Evolutionary conservation across 192 early-diverging fungal genomes (phyloP).

Genomic region (Podila epicladia): DNA sequence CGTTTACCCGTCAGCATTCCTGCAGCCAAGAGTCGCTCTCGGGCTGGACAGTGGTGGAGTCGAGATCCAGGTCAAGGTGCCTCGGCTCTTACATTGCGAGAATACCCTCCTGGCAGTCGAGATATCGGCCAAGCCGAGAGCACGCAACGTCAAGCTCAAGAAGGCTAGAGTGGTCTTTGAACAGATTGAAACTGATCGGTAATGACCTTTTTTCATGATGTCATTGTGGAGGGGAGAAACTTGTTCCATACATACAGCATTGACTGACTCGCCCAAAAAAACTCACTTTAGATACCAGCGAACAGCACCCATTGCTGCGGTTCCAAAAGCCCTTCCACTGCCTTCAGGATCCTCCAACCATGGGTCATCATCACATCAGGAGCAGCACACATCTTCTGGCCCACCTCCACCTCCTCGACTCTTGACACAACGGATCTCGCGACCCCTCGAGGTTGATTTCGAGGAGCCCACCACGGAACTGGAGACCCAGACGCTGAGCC

Average conservation of each 20-base stretch:
- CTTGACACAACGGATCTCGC: conserved; percentile 26
- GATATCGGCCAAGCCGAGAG: conserved; percentile 38
- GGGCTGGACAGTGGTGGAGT: conserved; percentile 46
- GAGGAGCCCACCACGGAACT: conserved; percentile 36
- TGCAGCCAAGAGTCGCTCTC: conserved; percentile 28
- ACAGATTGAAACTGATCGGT: conserved; percentile 49
- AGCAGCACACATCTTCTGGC: neutral
- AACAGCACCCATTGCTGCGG: conserved; percentile 2
- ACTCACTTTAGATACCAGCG: conserved; percentile 22
- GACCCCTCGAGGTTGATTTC: conserved; percentile 35
- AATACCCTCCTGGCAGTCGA: conserved; percentile 42
- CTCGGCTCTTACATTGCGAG: conserved; percentile 36
- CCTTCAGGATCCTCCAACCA: neutral
- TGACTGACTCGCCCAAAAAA: neutral
- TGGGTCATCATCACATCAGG: neutral
- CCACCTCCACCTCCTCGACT: conserved; percentile 40
- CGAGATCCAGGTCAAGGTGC: conserved; percentile 46
- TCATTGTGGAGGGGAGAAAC: too few species aligned
- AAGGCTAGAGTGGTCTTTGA: conserved; percentile 49
- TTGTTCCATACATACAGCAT: too few species aligned
- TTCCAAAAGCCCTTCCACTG: conserved; percentile 28
- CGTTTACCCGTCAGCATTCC: conserved; percentile 35
- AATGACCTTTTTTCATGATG: neutral
- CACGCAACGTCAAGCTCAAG: conserved; percentile 35
- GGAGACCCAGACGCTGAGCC: conserved; percentile 15